phyloP scores from a whole-genome alignment of 768 basidiomycete species.

The Hericium rajendrae region DNA sequence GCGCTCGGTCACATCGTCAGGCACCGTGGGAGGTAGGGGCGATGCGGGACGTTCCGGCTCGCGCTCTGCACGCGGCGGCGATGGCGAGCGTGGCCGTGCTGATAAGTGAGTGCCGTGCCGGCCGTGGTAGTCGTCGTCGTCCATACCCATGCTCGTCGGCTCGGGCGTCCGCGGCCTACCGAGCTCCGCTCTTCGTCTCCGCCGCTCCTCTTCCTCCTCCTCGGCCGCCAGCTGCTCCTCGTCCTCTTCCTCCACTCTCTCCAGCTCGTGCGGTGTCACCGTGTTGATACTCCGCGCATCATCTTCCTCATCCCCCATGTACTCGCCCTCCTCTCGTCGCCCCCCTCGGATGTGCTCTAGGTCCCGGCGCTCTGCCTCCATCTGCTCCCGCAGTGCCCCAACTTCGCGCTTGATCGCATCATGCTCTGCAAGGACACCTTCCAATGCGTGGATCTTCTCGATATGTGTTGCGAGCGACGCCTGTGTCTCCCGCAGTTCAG shows the following conservation, averaged over 20 bases:
- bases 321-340: slow-evolving; percentile 10
- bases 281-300: slow-evolving; percentile 67
- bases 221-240: slow-evolving; percentile 41
- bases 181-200: slow-evolving; percentile 38
- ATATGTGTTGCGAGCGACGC: slow-evolving; percentile 64
- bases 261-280: slow-evolving; percentile 56
- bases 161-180: slow-evolving; percentile 77
- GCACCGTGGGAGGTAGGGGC: slow-evolving; percentile 22
- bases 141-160: slow-evolving; percentile 51
- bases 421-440: slow-evolving; percentile 75
- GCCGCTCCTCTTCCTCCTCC: slow-evolving; percentile 40
- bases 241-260: slow-evolving; percentile 67
- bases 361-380: slow-evolving; percentile 57
- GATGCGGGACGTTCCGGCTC: neutral
- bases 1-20: slow-evolving; percentile 52
- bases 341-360: slow-evolving; percentile 25
- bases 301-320: slow-evolving; percentile 31
- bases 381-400: slow-evolving; percentile 54
- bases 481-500: slow-evolving; percentile 81
- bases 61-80: slow-evolving; percentile 3
- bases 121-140: slow-evolving; percentile 26
- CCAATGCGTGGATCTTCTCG: slow-evolving; percentile 77
- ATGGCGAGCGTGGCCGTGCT: slow-evolving; percentile 15
- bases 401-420: slow-evolving; percentile 78
- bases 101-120: slow-evolving; percentile 26